phyloP scores from a whole-genome alignment of 1,284 basidiomycete species.

The Malassezia cuniculi region DNA sequence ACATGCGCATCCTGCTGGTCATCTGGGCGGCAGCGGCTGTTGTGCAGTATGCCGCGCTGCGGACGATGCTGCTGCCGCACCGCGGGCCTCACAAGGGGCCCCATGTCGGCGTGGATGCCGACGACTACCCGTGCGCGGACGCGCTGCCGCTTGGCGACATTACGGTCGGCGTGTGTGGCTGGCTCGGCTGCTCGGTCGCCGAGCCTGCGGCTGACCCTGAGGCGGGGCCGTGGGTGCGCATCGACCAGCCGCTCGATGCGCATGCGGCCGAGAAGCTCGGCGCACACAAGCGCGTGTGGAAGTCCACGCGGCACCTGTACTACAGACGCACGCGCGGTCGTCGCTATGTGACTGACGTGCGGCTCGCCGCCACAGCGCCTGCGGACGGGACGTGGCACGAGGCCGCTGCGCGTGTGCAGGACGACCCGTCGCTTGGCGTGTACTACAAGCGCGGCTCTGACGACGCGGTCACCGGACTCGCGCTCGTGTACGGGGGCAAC shows the following conservation, averaged over 20 bases:
- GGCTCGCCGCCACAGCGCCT: constrained; percentile 12
- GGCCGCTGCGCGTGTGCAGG: not conserved
- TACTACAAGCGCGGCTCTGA: not conserved
- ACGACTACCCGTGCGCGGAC: no score
- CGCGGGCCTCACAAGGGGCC: no score
- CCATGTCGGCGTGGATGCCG: no score
- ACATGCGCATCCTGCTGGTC: constrained; percentile 7
- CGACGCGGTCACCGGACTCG: constrained; percentile 30
- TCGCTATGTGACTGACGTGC: constrained; percentile 24
- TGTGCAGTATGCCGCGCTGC: constrained; percentile 1
- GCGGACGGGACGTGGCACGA: constrained; percentile 12
- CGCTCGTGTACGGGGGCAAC: constrained; percentile 32
- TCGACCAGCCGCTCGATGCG: constrained; percentile 61
- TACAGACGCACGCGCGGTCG: constrained; percentile 27
- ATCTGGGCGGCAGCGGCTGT: constrained; percentile 1
- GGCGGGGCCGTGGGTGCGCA: constrained; percentile 75
- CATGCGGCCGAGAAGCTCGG: constrained; percentile 48
- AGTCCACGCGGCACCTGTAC: constrained; percentile 23
- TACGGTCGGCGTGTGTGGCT: constrained; percentile 1
- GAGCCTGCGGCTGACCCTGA: constrained; percentile 61
- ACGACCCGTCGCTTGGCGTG: not conserved
- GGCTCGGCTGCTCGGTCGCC: constrained; percentile 53
- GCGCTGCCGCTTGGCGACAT: constrained; percentile 3
- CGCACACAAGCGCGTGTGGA: constrained; percentile 10
- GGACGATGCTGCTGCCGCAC: no score